Percentiles rank a stretch among this genome's conserved stretches.
phyloP scores from a whole-genome alignment of 1,139 yeast genomes.

The Geotrichum bryndzae region DNA sequence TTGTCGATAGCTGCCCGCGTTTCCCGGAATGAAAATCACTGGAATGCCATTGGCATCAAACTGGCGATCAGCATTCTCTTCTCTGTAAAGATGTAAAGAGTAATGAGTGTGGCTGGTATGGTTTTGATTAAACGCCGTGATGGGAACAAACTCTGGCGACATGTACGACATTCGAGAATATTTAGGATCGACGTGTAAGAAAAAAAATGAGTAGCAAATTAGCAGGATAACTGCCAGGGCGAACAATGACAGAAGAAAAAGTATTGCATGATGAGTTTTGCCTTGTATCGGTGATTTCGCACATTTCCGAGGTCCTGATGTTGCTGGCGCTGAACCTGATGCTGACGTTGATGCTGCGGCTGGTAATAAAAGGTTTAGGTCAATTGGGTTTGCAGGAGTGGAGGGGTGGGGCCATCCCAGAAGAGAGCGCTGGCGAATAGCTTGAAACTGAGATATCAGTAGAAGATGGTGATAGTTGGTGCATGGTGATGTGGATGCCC shows the following conservation, averaged over 20 bases:
- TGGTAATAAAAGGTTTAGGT: background rate
- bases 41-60: slow-evolving; percentile 62
- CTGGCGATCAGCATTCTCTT: slow-evolving; percentile 36
- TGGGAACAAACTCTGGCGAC: slow-evolving; percentile 64
- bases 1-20: slow-evolving; percentile 80
- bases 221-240: background rate
- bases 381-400: background rate
- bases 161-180: slow-evolving; percentile 29
- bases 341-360: background rate
- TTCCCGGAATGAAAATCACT: slow-evolving; percentile 78
- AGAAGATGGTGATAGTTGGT: background rate
- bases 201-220: slow-evolving; percentile 11
- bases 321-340: background rate
- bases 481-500: background rate
- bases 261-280: background rate
- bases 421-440: background rate
- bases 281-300: background rate
- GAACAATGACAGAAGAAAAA: background rate
- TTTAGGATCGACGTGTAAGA: slow-evolving; percentile 13
- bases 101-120: slow-evolving; percentile 72
- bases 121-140: slow-evolving; percentile 56
- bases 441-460: background rate
- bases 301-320: background rate
- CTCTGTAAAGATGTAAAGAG: slow-evolving; percentile 60
- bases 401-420: background rate